A percentile compares a stretch with the other conserved stretches of the same genome.
These are phyloP conservation scores for Malus domestica DNA, from an alignment of 306 rosid species.

Conservation along the genomic window ASM211411v1 NC_041804.1:5467501-5468000, in stretches of 20 bases:
- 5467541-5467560: background rate
- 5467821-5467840: background rate
- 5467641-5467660: conserved; percentile 29
- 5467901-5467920: background rate
- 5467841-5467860: background rate
- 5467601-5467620: background rate
- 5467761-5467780: background rate
- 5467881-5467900: background rate
- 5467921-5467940: background rate
- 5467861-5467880: background rate
- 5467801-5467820: conserved; percentile 22
- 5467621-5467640: conserved; percentile 35
- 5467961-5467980: conserved; percentile 1
- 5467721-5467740: conserved; percentile 51
- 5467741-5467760: background rate
- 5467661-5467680: conserved; percentile 27
- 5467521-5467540: background rate
- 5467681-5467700: conserved; percentile 16
- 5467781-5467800: background rate
- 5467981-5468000: background rate
- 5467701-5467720: conserved; percentile 27
- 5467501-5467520: background rate
- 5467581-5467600: background rate
- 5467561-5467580: background rate
- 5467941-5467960: background rate